Base-by-base conservation (phyloP, 2,329 filamentous ascomycete genomes). In the Aspergillus thermomutatus region DNA sequence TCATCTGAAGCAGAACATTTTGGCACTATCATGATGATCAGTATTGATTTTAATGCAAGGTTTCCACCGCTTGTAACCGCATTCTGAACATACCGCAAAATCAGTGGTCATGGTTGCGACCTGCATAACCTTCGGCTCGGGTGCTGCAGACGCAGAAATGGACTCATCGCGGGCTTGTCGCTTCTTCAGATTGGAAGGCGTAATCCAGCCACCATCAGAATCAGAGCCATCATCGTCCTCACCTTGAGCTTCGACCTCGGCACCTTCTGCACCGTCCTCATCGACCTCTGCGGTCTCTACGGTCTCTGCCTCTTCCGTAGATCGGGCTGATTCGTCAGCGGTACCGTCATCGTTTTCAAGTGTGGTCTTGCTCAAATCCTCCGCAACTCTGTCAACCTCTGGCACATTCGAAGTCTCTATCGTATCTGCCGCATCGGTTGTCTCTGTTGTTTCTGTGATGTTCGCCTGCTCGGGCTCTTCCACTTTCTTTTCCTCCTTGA, bases 81-180 rank as follows among this genome's bases (percentile, higher is more conserved):
- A 46, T 26, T 46, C 5, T 49, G 28, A 23, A 66, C 72, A 57
- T 91, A 99, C 96, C 54, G 94, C 93, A 76, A 90, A 97, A 79
- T 99, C 94, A 55, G 89, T 92, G 1, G 94, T 97, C 69, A 97
- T 88, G 47, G 93, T 87, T n/a, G 92, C 93, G 17, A 90, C 91
- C 74, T 95, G 88, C 65, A 97, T 88, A 11, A 84, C 85, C 60
- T 84, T 83, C 37, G 84, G 80, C 53, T 84, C 80, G 1, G 81
- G 72, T 57, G 80, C 73, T 50, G 81, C 75, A 43, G 81, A 75
- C 21, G 79, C 73, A 1, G 79, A 73, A 5, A 76, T 77, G 23
- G 78, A 75, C 21, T 80, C 76, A 65, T 93, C 87, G 70, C 86
- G 83, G 57, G 84, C 85, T 77, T 94, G 89, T 70, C 91, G 88